A percentile compares a stretch with the other conserved stretches of the same genome.
phyloP scores from a whole-genome alignment of 768 basidiomycete species.

The Mycena vulgaris region DNA sequence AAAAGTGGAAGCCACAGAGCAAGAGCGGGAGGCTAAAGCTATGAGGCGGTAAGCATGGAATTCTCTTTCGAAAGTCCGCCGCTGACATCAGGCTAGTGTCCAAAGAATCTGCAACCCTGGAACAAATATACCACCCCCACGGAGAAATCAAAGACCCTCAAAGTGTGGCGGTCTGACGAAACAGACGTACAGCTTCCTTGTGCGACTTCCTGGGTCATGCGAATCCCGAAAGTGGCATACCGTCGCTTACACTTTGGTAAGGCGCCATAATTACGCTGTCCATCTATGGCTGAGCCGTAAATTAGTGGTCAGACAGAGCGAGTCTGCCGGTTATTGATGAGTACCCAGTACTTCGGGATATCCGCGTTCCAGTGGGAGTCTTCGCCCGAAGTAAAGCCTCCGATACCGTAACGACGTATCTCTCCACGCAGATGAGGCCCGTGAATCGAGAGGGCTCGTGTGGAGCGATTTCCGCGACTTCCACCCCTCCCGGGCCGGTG shows the following conservation, averaged over 20 bases:
- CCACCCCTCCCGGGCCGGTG: neutral
- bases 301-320: constrained; percentile 63
- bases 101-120: constrained; percentile 61
- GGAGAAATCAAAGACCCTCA: constrained; percentile 66
- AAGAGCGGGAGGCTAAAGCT: constrained; percentile 70
- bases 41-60: constrained; percentile 42
- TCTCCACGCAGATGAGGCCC: neutral
- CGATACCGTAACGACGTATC: constrained; percentile 12
- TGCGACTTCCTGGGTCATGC: constrained; percentile 58
- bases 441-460: neutral
- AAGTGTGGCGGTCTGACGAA: constrained; percentile 72
- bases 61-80: neutral
- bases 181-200: constrained; percentile 73
- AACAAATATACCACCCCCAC: constrained; percentile 56
- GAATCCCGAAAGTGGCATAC: constrained; percentile 70
- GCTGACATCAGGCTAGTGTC: constrained; percentile 48
- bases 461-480: neutral
- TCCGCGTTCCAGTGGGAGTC: constrained; percentile 65
- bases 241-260: constrained; percentile 68
- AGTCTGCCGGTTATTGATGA: constrained; percentile 66
- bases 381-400: constrained; percentile 66
- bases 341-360: constrained; percentile 63
- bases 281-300: neutral
- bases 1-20: constrained; percentile 69
- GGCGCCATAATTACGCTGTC: constrained; percentile 26